Evolutionary conservation across 352 stramenopile species (phyloP).

Genomic region (Thraustochytrium striatum): DNA sequence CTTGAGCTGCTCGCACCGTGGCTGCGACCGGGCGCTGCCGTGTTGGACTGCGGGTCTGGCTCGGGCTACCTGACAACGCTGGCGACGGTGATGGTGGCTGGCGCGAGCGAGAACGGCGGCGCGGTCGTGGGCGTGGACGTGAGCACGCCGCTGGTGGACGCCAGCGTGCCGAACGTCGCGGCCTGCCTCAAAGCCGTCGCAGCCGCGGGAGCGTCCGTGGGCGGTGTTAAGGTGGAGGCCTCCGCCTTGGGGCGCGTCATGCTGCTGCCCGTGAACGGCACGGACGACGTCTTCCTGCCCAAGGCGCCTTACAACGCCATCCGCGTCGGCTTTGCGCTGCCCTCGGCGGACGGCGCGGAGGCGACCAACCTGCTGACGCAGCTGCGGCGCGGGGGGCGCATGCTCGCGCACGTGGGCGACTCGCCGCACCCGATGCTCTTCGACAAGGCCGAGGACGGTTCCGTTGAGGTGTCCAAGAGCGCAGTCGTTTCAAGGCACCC

Average conservation of each 20-base stretch:
- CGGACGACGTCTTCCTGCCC: not conserved
- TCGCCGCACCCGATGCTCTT: not conserved
- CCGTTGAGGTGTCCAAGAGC: not conserved
- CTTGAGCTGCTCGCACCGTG: not conserved
- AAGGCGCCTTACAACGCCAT: constrained; percentile 27
- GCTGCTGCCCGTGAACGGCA: constrained; percentile 8
- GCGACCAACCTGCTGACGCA: not conserved
- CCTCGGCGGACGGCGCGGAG: not conserved
- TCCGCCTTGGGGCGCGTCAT: constrained; percentile 7
- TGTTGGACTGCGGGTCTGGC: constrained; percentile 26
- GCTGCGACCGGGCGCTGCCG: not conserved
- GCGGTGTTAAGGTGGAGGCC: not conserved
- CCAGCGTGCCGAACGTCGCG: not conserved
- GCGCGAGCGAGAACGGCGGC: not conserved
- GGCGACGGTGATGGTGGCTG: not conserved
- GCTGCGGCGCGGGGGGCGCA: not conserved
- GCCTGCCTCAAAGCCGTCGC: too few relatives aligned
- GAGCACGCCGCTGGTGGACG: not conserved
- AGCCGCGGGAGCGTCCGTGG: not conserved
- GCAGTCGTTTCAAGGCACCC: too few relatives aligned
- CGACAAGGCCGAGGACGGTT: constrained; percentile 20
- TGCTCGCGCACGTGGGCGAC: constrained; percentile 19
- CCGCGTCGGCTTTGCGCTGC: constrained; percentile 13
- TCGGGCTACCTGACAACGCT: constrained; percentile 8
- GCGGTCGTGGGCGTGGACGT: not conserved